Evolutionary conservation across 345 rosid genomes (phyloP).

Genomic region (Pugionium cornutum): DNA sequence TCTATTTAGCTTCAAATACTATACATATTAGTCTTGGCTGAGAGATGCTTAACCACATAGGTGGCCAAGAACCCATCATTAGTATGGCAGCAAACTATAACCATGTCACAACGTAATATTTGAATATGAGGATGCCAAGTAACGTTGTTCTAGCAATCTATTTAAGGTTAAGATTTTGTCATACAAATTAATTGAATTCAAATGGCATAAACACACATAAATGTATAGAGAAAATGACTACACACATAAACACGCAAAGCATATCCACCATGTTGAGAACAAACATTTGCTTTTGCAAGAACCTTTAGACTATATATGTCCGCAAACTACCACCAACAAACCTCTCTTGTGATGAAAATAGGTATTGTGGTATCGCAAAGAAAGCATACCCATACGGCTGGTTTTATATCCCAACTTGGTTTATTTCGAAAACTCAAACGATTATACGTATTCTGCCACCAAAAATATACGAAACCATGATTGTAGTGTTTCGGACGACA

Average conservation of each 20-base stretch:
- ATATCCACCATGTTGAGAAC: conserved; percentile 82
- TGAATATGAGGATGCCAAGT: conserved; percentile 83
- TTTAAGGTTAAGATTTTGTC: conserved; percentile 7
- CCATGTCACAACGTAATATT: conserved; percentile 80
- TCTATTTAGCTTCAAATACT: conserved; percentile 1
- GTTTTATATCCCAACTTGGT: conserved; percentile 15
- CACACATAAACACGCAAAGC: conserved; percentile 71
- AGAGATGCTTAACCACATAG: conserved; percentile 36
- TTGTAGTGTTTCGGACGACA: conserved; percentile 47
- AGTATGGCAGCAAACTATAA: conserved; percentile 72
- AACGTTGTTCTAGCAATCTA: conserved; percentile 87
- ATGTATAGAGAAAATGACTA: neutral
- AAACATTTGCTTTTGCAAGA: conserved; percentile 92
- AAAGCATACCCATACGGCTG: conserved; percentile 64
- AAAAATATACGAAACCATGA: conserved; percentile 45
- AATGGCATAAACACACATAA: neutral
- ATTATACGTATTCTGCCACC: conserved; percentile 54
- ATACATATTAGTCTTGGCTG: neutral
- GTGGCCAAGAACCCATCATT: conserved; percentile 71
- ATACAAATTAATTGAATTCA: neutral
- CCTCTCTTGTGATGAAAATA: conserved; percentile 15
- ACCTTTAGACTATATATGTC: conserved; percentile 87
- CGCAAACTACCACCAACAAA: conserved; percentile 56
- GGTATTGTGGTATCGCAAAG: conserved; percentile 22
- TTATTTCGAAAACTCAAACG: neutral